Conservation (phyloP, 768 basidiomycete genomes). For the Pulveroboletus sp. region DNA sequence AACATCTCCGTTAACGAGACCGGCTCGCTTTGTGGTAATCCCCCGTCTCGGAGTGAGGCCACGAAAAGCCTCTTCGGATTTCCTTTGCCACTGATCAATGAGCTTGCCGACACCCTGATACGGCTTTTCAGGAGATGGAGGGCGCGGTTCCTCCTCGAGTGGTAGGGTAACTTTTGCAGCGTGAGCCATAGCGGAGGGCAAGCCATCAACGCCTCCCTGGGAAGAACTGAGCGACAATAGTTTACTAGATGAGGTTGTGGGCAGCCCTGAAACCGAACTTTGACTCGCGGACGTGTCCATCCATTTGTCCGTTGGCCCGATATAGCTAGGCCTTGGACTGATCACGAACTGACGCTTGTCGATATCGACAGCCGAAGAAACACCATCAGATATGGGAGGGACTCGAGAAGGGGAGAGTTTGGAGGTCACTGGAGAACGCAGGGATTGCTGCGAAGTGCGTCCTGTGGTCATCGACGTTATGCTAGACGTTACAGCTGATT, state of each 20-base stretch:
- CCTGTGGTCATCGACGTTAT: slow-evolving; percentile 15
- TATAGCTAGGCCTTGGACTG: slow-evolving; percentile 10
- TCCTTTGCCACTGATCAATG: slow-evolving; percentile 86
- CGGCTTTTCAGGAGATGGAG: slow-evolving; percentile 70
- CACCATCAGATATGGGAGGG: slow-evolving; percentile 8
- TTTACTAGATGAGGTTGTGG: slow-evolving; percentile 19
- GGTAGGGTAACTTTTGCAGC: slow-evolving; percentile 9
- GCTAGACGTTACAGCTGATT: slow-evolving; percentile 19
- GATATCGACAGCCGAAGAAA: slow-evolving; percentile 7
- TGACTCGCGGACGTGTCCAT: slow-evolving; percentile 12
- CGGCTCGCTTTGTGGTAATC: slow-evolving; percentile 38
- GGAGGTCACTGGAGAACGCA: slow-evolving; percentile 21
- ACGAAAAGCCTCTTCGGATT: slow-evolving; percentile 52
- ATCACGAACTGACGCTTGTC: slow-evolving; percentile 19
- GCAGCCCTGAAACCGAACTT: slow-evolving; percentile 21
- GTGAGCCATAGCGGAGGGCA: slow-evolving; percentile 13
- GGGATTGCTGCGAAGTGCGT: slow-evolving; percentile 18
- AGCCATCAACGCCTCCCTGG: slow-evolving; percentile 23
- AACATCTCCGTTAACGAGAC: slow-evolving; percentile 23
- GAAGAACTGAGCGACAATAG: slow-evolving; percentile 11
- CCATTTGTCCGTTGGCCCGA: slow-evolving; percentile 17
- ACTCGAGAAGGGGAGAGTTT: slow-evolving; percentile 24
- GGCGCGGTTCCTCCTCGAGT: slow-evolving; percentile 32
- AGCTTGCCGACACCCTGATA: slow-evolving; percentile 81
- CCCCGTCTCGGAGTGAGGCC: slow-evolving; percentile 36